phyloP scores from a whole-genome alignment of 768 basidiomycete species.

The Myochromella boudieri region DNA sequence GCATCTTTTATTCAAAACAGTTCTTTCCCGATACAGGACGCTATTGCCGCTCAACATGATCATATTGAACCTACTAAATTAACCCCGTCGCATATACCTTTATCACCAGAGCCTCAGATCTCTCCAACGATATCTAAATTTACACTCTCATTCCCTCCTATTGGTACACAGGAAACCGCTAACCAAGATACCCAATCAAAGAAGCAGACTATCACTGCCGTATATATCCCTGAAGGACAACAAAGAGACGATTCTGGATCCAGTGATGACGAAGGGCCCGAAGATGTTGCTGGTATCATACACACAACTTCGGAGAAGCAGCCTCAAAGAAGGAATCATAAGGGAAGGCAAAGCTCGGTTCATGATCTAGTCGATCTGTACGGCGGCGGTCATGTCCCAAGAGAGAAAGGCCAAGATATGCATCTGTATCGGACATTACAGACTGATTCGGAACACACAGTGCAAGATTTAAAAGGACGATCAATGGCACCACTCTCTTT shows the following conservation, averaged over 20 bases:
- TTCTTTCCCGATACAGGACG: constrained; percentile 37
- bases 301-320: constrained; percentile 23
- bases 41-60: constrained; percentile 36
- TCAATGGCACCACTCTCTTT: constrained; percentile 1
- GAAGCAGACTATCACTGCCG: constrained; percentile 47
- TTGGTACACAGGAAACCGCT: constrained; percentile 24
- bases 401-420: constrained; percentile 37
- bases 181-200: constrained; percentile 30
- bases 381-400: constrained; percentile 53
- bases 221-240: constrained; percentile 19
- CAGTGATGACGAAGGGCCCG: constrained; percentile 60
- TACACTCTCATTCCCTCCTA: constrained; percentile 34
- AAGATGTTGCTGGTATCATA: constrained; percentile 35
- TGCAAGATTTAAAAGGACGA: constrained; percentile 6
- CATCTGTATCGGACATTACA: constrained; percentile 11
- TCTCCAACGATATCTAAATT: constrained; percentile 40
- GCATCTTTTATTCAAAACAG: constrained; percentile 62
- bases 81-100: constrained; percentile 13
- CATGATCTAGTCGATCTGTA: constrained; percentile 82
- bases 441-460: neutral
- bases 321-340: constrained; percentile 34
- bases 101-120: constrained; percentile 20
- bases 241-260: constrained; percentile 46
- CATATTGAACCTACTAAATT: constrained; percentile 21
- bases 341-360: constrained; percentile 75